These are phyloP conservation scores for Jatropha podagrica DNA, from an alignment of 441 rosid species.

Conservation along the genomic window DNA sequence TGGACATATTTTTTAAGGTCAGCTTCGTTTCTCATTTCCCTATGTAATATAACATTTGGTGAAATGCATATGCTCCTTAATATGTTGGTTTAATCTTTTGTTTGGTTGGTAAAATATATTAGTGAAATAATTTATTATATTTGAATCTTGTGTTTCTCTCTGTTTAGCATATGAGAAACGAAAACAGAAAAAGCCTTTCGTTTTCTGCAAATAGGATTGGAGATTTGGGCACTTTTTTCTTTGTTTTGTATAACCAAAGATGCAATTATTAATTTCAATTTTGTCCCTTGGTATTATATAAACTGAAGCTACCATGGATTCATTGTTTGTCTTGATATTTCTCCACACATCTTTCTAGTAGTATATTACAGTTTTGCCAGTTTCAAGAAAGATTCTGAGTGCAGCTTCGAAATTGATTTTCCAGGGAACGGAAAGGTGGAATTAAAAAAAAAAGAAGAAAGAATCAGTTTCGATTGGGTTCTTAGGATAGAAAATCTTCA, in stretches of 20 bases:
- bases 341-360: background rate
- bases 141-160: slow-evolving; percentile 14
- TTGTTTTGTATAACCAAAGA: background rate
- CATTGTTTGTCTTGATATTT: background rate
- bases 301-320: background rate
- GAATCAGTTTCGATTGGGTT: background rate
- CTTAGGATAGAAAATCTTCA: background rate
- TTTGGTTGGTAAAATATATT: background rate
- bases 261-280: background rate
- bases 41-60: slow-evolving; percentile 4
- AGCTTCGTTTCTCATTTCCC: slow-evolving; percentile 11
- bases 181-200: background rate
- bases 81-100: background rate
- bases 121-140: background rate
- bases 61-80: slow-evolving; percentile 7
- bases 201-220: background rate
- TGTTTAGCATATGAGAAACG: slow-evolving; percentile 13
- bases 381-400: slow-evolving; percentile 11
- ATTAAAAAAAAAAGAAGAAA: background rate
- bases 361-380: background rate
- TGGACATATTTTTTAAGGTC: slow-evolving; percentile 29
- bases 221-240: background rate
- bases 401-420: background rate
- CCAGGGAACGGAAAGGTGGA: background rate
- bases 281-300: background rate